Conservation (phyloP, 2,329 filamentous ascomycete species). For the Fusarium guadeloupense region DNA sequence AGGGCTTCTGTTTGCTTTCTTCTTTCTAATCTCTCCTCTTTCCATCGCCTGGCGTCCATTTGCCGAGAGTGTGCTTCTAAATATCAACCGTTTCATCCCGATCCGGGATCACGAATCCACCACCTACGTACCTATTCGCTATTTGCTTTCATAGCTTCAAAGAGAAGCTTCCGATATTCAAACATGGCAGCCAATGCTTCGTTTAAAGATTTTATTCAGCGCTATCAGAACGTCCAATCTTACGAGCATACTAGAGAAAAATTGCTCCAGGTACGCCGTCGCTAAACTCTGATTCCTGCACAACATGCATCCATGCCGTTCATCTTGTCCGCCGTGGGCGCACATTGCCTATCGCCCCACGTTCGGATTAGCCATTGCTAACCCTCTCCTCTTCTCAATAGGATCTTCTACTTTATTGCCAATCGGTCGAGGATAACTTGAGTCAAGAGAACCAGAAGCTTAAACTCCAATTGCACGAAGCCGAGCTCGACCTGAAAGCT, state of each 20-base stretch:
- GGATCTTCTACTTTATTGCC: conserved; percentile 48
- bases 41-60: background rate
- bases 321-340: conserved; percentile 8
- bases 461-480: conserved; percentile 52
- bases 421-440: conserved; percentile 55
- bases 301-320: background rate
- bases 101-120: conserved; percentile 2
- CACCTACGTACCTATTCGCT: conserved; percentile 4
- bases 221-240: conserved; percentile 56
- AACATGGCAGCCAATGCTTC: conserved; percentile 42
- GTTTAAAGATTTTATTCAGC: conserved; percentile 57
- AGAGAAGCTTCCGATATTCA: conserved; percentile 1
- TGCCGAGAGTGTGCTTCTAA: background rate
- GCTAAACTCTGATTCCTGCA: background rate
- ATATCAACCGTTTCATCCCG: background rate
- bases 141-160: conserved; percentile 12
- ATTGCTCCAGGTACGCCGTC: conserved; percentile 57
- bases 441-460: conserved; percentile 57
- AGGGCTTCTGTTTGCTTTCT: background rate
- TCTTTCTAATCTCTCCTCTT: background rate
- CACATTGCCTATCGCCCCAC: background rate
- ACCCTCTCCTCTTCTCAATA: conserved; percentile 19
- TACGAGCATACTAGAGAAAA: conserved; percentile 54
- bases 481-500: conserved; percentile 61
- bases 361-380: background rate